Conservation (phyloP, 1,139 yeast species). For the Diutina ranongensis region DNA sequence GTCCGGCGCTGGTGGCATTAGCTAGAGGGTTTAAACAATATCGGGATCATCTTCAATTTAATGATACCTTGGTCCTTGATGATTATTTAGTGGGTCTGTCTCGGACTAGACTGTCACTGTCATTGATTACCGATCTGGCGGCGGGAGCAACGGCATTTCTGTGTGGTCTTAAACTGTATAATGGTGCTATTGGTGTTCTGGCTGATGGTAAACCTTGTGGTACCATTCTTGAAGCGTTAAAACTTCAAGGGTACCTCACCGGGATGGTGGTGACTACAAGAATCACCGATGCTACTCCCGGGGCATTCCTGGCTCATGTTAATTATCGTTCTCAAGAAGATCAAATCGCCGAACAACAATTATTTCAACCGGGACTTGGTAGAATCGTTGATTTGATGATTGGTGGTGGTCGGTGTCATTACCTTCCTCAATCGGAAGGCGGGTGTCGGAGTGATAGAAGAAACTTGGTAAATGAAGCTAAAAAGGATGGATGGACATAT, state of each 20-base stretch:
- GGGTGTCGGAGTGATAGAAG: conserved; percentile 63
- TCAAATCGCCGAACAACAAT: conserved; percentile 72
- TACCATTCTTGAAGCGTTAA: conserved; percentile 74
- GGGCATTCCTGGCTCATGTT: conserved; percentile 72
- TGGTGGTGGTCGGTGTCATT: conserved; percentile 86
- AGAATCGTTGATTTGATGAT: conserved; percentile 68
- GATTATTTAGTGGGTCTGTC: conserved; percentile 62
- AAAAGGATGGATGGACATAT: conserved; percentile 51
- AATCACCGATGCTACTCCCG: conserved; percentile 57
- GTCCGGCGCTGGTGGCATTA: conserved; percentile 70
- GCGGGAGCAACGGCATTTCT: conserved; percentile 93
- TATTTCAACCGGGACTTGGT: conserved; percentile 71
- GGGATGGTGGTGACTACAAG: conserved; percentile 84
- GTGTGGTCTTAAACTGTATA: conserved; percentile 67
- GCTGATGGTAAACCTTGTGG: conserved; percentile 60
- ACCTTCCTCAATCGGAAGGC: conserved; percentile 33
- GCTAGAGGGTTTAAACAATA: conserved; percentile 61
- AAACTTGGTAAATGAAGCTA: conserved; percentile 52
- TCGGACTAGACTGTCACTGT: conserved; percentile 61
- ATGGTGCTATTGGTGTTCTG: conserved; percentile 75
- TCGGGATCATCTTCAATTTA: conserved; percentile 36
- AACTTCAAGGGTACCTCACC: conserved; percentile 61
- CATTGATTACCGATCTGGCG: conserved; percentile 79
- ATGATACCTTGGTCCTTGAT: conserved; percentile 51
- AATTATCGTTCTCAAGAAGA: conserved; percentile 67